Conservation (phyloP, 768 basidiomycete genomes). For the Hypholoma fasciculare region DNA sequence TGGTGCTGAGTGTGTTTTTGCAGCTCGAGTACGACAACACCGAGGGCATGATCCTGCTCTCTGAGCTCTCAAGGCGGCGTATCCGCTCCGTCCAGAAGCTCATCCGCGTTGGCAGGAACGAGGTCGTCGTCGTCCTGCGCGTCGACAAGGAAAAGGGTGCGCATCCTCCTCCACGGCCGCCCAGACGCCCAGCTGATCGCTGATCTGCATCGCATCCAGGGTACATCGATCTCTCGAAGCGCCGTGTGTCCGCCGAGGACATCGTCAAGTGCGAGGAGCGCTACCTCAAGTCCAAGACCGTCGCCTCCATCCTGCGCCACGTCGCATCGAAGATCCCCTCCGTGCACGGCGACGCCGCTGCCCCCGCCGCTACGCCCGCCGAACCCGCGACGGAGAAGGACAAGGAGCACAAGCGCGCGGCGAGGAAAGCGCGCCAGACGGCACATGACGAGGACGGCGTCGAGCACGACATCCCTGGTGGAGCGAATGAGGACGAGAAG, state of each 20-base stretch:
- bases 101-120: slow-evolving; percentile 95
- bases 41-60: slow-evolving; percentile 99
- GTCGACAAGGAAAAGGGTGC: slow-evolving; percentile 99
- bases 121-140: slow-evolving; percentile 95
- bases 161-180: slow-evolving; percentile 9
- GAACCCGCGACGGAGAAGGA: slow-evolving; percentile 36
- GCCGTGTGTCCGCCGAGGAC: slow-evolving; percentile 96
- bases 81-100: slow-evolving; percentile 98
- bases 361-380: slow-evolving; percentile 3
- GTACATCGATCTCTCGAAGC: slow-evolving; percentile 98
- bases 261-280: slow-evolving; percentile 99
- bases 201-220: slow-evolving; percentile 43
- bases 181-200: neutral
- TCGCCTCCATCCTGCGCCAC: slow-evolving; percentile 90
- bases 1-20: neutral
- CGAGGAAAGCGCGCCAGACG: slow-evolving; percentile 44
- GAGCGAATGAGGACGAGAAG: slow-evolving; percentile 70
- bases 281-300: slow-evolving; percentile 97
- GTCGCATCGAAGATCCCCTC: slow-evolving; percentile 82
- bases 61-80: slow-evolving; percentile 93
- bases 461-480: slow-evolving; percentile 38
- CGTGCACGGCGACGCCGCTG: slow-evolving; percentile 31
- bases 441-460: slow-evolving; percentile 43
- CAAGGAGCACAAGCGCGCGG: slow-evolving; percentile 48
- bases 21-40: slow-evolving; percentile 99